Conservation (phyloP, 2,329 filamentous ascomycete genomes). For the Botrytis aclada region DNA sequence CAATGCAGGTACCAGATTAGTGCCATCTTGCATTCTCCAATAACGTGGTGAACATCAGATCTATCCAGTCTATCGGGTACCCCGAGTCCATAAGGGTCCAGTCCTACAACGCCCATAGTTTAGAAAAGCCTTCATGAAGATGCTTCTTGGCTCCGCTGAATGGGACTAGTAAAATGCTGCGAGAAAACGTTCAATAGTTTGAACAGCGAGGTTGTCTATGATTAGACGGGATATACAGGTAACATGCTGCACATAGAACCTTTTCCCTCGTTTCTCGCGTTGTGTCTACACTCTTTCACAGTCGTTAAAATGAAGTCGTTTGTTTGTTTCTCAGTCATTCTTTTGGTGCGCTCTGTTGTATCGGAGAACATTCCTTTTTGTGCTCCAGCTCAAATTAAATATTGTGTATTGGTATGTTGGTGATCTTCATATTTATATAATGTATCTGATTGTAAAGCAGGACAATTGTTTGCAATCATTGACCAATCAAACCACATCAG, state of each 20-base stretch:
- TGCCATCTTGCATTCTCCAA: background rate
- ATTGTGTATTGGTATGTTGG: background rate
- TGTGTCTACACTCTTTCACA: background rate
- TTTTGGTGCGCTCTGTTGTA: background rate
- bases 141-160: background rate
- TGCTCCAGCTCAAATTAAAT: background rate
- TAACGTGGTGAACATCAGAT: background rate
- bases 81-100: background rate
- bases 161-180: background rate
- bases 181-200: background rate
- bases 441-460: background rate
- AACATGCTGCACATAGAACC: background rate
- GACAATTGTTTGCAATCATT: slow-evolving; percentile 6
- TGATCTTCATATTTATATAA: background rate
- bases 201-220: background rate
- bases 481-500: background rate
- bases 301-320: slow-evolving; percentile 1
- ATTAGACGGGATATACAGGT: background rate
- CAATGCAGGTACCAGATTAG: background rate
- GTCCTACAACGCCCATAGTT: background rate
- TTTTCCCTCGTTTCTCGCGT: background rate
- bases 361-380: slow-evolving; percentile 8
- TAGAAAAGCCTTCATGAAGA: background rate
- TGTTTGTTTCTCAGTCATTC: background rate
- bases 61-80: background rate